A percentile compares a stretch with the other conserved stretches of the same genome.
These are phyloP conservation scores for Avena eriantha DNA, from an alignment of 176 grass and related monocot species.

Conservation along the genomic window DNA sequence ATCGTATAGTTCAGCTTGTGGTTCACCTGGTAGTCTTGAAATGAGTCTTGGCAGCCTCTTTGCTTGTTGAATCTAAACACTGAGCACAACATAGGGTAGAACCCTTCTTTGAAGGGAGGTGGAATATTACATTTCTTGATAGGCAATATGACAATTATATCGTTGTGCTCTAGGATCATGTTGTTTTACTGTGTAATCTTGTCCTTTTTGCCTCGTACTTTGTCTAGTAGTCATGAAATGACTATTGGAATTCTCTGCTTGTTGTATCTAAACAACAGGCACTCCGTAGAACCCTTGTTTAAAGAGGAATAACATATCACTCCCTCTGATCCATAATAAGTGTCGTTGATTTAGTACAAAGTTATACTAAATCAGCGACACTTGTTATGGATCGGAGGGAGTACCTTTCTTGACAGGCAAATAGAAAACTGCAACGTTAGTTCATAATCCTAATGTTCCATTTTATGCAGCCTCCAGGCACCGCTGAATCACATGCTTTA, in stretches of 20 bases:
- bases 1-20: neutral
- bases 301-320: neutral
- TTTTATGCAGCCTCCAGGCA: slow-evolving; percentile 88
- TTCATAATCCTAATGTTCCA: slow-evolving; percentile 30
- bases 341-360: too few species aligned
- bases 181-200: neutral
- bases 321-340: too few species aligned
- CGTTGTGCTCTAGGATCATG: slow-evolving; percentile 19
- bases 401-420: neutral
- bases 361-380: too few species aligned
- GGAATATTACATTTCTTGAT: slow-evolving; percentile 10
- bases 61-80: slow-evolving; percentile 32
- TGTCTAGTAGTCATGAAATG: slow-evolving; percentile 30
- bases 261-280: slow-evolving; percentile 24
- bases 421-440: slow-evolving; percentile 23
- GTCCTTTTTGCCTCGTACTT: slow-evolving; percentile 30
- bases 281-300: neutral
- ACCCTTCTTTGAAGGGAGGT: neutral
- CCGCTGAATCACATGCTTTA: slow-evolving; percentile 73
- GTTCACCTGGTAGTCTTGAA: slow-evolving; percentile 26
- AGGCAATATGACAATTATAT: slow-evolving; percentile 14
- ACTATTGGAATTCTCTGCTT: slow-evolving; percentile 10
- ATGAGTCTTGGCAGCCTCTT: slow-evolving; percentile 22
- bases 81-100: neutral
- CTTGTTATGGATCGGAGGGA: too few species aligned